phyloP scores from a whole-genome alignment of 495 filamentous ascomycete species.

The Trichocladium antarcticum region DNA sequence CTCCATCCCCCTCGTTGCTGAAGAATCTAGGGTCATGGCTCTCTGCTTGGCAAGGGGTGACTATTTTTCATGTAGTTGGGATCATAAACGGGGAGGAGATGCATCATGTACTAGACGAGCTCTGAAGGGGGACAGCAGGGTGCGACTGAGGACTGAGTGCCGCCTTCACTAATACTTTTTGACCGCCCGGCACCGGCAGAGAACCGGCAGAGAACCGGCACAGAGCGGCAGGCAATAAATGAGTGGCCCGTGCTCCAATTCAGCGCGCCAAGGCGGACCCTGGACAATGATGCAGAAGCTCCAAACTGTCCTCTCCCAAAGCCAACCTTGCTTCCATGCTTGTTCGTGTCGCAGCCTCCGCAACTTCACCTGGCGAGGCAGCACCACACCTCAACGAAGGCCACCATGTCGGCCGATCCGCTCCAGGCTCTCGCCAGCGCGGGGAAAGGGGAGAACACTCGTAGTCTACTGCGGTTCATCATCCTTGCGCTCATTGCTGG shows the following conservation, averaged over 20 bases:
- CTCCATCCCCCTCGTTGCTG: too few species aligned
- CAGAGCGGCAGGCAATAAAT: too few species aligned
- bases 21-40: too few species aligned
- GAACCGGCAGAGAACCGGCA: constrained; percentile 3
- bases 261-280: constrained; percentile 20
- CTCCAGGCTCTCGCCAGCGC: constrained; percentile 32
- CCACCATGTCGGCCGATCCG: constrained; percentile 31
- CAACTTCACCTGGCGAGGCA: constrained; percentile 21
- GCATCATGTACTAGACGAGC: too few species aligned
- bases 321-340: constrained; percentile 3
- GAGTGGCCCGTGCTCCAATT: constrained; percentile 4
- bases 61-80: too few species aligned
- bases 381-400: constrained; percentile 17
- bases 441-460: constrained; percentile 53
- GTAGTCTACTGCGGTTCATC: constrained; percentile 76
- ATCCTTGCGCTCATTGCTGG: constrained; percentile 89
- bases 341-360: constrained; percentile 20
- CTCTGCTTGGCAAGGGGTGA: too few species aligned
- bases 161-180: too few species aligned
- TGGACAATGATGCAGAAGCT: constrained; percentile 26
- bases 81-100: too few species aligned
- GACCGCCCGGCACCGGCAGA: constrained; percentile 21
- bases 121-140: too few species aligned
- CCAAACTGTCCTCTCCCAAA: constrained; percentile 36
- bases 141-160: too few species aligned